Evolutionary conservation across 2,329 filamentous ascomycete genomes (phyloP).

Genomic region (Mariannaea elegans): DNA sequence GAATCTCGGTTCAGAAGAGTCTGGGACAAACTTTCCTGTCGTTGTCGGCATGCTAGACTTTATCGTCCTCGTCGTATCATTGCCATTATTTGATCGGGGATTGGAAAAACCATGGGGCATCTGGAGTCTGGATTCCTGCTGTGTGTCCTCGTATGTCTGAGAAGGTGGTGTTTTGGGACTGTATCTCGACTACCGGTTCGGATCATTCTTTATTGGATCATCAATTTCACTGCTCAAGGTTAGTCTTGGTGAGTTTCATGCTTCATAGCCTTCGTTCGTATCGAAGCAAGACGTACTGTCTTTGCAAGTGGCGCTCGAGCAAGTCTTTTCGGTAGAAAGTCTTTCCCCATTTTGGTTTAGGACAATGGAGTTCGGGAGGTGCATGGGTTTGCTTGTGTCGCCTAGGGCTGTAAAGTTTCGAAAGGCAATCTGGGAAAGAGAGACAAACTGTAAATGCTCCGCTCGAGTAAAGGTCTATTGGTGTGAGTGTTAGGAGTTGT

Average conservation of each 20-base stretch:
- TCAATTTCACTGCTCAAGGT: conserved; percentile 36
- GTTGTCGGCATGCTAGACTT: conserved; percentile 24
- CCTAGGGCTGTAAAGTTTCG: conserved; percentile 48
- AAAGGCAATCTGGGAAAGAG: no score
- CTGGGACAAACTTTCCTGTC: conserved; percentile 22
- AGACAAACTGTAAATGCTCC: conserved; percentile 66
- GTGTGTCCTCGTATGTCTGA: conserved; percentile 24
- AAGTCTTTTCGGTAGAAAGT: conserved; percentile 68
- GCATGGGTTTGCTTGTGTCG: conserved; percentile 67
- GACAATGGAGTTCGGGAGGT: conserved; percentile 61
- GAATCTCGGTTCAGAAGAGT: no score
- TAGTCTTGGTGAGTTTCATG: conserved; percentile 15
- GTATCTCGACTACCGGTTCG: conserved; percentile 15
- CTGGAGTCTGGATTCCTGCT: conserved; percentile 28
- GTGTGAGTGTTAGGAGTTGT: conserved; percentile 11
- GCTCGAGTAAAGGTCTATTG: conserved; percentile 68
- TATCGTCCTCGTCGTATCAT: conserved; percentile 13
- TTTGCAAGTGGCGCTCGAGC: conserved; percentile 62
- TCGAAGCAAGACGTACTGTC: conserved; percentile 44
- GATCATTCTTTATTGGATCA: conserved; percentile 1
- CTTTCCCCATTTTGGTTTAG: conserved; percentile 62
- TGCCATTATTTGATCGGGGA: conserved; percentile 21
- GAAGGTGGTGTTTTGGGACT: conserved; percentile 27
- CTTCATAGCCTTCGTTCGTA: neutral
- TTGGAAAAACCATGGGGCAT: conserved; percentile 29